Evolutionary conservation across 768 basidiomycete genomes (phyloP).

Genomic region (Russula sp.): DNA sequence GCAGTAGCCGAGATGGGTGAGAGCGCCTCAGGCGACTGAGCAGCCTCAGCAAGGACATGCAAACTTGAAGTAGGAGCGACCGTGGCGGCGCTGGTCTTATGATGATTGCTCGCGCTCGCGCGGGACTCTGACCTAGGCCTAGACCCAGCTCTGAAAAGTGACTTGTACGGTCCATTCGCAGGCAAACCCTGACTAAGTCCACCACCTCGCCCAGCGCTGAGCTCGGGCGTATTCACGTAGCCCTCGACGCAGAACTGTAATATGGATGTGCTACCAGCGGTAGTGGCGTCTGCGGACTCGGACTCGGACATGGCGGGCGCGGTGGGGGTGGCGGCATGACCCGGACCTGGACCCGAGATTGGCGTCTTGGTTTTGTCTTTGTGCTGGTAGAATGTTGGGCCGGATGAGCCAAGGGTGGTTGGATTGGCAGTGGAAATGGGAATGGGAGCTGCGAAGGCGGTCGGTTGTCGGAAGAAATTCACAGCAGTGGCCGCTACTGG

Average conservation of each 20-base stretch:
- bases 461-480: slow-evolving; percentile 20
- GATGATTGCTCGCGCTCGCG: background rate
- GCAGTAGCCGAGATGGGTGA: slow-evolving; percentile 10
- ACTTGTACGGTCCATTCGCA: slow-evolving; percentile 25
- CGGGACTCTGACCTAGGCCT: slow-evolving; percentile 12
- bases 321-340: too few species aligned
- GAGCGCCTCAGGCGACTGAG: slow-evolving; percentile 20
- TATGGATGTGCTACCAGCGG: too few species aligned
- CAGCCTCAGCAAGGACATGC: slow-evolving; percentile 22
- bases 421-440: too few species aligned
- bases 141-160: slow-evolving; percentile 20
- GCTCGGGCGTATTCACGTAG: too few species aligned
- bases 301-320: too few species aligned
- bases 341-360: too few species aligned
- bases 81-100: background rate
- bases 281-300: too few species aligned
- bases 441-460: slow-evolving; percentile 14
- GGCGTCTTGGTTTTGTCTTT: background rate
- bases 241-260: too few species aligned
- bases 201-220: too few species aligned
- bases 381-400: slow-evolving; percentile 7
- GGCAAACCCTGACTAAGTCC: background rate
- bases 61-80: slow-evolving; percentile 16
- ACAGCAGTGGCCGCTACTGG: background rate
- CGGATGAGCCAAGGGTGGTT: background rate